Evolutionary conservation across 768 basidiomycete species (phyloP), one percentile per base, ranked within the genome.

Genomic region (Phylloporus arenicola): DNA sequence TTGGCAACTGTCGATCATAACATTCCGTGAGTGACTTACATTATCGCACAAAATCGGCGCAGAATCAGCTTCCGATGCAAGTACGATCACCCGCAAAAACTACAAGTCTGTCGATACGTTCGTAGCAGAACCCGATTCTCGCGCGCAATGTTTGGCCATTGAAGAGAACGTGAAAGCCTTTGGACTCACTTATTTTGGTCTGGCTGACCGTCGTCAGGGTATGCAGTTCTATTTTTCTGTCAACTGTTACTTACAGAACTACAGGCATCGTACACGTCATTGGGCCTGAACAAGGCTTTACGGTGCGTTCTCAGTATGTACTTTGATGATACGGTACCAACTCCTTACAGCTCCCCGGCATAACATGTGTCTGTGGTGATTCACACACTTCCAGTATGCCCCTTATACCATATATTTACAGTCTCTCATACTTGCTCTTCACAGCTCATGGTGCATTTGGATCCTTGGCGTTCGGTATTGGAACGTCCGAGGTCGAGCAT

Each of bases 261-360:
- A 27, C 54, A 88, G 86, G 83, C 51, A 90, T 88, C 55, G 86
- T 90, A 7, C 89, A 94, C 68, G 76, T 94, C 55, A 94, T 94
- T 62, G 92, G 91, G 40, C 92, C 92, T 44, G 92, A 94, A 64
- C 92, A 94, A 73, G 92, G 92, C 34, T 94, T 94, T 65, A 93
- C 92, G 41, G 83, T 83, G 62, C 47, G 76, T 60, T 12, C 2
- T n/a, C 8, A 14, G 10, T n/a, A 9, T 40, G 24, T 25, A 13
- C 22, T 16, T 6, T 25, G 16, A 12, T 8, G 13, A 17, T 33
- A 19, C n/a, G 10, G 16, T 53, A 19, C 58, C 53, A 20, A 48
- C 24, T 19, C 35, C 31, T 29, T 29, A 30, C 57, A 86, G 84
- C 75, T 88, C 29, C 85, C 85, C 6, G 85, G 85, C 13, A 86